Evolutionary conservation across 768 basidiomycete species (phyloP), one percentile per base, ranked within the genome.

Genomic region (Cubamyces sp.): DNA sequence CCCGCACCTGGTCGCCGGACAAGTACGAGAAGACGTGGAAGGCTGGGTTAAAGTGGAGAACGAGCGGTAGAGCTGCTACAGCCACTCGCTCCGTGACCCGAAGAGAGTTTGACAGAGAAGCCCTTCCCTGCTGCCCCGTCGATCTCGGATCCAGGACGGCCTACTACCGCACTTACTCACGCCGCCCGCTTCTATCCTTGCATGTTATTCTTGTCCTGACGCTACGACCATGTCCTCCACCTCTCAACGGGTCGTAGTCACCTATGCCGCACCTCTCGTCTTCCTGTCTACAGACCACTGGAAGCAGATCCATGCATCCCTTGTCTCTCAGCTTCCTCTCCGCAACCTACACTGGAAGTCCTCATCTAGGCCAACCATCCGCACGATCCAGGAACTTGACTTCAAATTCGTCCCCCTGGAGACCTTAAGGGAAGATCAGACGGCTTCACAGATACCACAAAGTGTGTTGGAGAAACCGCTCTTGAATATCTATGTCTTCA

Each of bases 291-390:
- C 92, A 1, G 84, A 86, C 41, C 86, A 82, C 69, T 94, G 91
- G 87, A 82, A 78, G 61, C 88, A 91, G 71, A 81, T 92, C 26
- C 79, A 85, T 62, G 74, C 78, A 18, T 84, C 88, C 3, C 76
- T 94, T 37, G 73, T 79, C n/a, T 82, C 85, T 1, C 91, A 91
- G 67, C 75, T 92, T 6, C 97, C 97, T 0, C 79, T 99, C 55
- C 86, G 89, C 53, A 96, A 90, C 75, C 83, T 98, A 26, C 93
- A 98, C 74, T 98, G 97, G 96, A 96, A 92, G 74, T 83, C 91
- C 18, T 69, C 83, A 4, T 84, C 87, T 2, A 81, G 88, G 45
- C 81, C 89, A 5, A 85, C 85, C 16, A 78, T 95, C 45, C 84
- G 91, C 65, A 97, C 94, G 0, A 93, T 99, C 53, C 94, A 95